Percentiles rank a stretch among this genome's conserved stretches.
Evolutionary conservation across 345 rosid species (phyloP).

Genomic region (Gossypium sturtianum): DNA sequence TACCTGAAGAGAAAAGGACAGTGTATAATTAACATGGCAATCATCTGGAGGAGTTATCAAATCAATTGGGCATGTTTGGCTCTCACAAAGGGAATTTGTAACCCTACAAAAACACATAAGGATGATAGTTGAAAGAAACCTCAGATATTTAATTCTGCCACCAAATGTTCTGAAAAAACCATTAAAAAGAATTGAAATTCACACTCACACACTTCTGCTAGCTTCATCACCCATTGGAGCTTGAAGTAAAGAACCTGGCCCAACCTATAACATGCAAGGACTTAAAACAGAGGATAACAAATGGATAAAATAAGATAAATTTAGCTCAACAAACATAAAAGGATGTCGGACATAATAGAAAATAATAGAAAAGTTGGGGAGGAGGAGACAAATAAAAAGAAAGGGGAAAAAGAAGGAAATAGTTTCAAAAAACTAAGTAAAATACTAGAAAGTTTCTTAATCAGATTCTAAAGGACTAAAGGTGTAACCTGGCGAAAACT

Average conservation of each 20-base stretch:
- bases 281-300: conserved; percentile 3
- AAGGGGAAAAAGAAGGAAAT: neutral
- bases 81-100: conserved; percentile 65
- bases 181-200: conserved; percentile 24
- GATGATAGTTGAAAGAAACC: conserved; percentile 6
- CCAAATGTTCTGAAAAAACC: conserved; percentile 8
- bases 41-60: conserved; percentile 95
- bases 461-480: neutral
- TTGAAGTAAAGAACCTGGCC: conserved; percentile 80
- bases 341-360: neutral
- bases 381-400: neutral
- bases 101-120: conserved; percentile 46
- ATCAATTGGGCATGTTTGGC: conserved; percentile 76
- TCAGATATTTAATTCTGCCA: neutral
- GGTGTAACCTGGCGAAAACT: neutral
- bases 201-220: conserved; percentile 78
- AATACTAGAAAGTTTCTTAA: neutral
- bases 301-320: conserved; percentile 13
- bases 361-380: neutral
- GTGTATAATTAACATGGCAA: conserved; percentile 92
- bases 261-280: conserved; percentile 51
- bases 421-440: neutral
- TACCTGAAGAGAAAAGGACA: conserved; percentile 90
- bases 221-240: conserved; percentile 73
- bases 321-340: conserved; percentile 8